Evolutionary conservation across 1,284 basidiomycete species (phyloP).

Genomic region (Ceratobasidium sp.): DNA sequence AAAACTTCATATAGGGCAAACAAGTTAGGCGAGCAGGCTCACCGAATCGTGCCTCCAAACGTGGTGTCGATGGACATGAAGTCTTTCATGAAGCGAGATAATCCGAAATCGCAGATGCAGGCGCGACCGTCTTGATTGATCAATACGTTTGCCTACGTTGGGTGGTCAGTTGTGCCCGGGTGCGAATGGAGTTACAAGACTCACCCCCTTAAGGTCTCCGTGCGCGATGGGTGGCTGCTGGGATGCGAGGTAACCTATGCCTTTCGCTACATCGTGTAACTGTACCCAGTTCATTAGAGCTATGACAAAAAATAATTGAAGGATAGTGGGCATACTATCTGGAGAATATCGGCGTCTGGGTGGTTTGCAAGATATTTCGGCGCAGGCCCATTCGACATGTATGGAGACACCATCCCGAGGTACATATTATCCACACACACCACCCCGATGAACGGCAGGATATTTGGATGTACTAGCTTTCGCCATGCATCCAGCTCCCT

Average conservation of each 20-base stretch:
- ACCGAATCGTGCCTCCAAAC: conserved; percentile 25
- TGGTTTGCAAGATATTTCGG: not conserved
- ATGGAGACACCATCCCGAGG: conserved; percentile 13
- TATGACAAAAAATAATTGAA: too few species aligned
- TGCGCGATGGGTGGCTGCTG: conserved; percentile 27
- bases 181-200: not conserved
- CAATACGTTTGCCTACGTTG: conserved; percentile 13
- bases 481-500: conserved; percentile 3
- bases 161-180: not conserved
- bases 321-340: not conserved
- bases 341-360: conserved; percentile 7
- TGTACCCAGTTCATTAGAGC: too few species aligned
- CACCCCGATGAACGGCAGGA: conserved; percentile 5
- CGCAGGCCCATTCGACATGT: conserved; percentile 13
- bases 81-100: conserved; percentile 14
- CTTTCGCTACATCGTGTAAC: conserved; percentile 8
- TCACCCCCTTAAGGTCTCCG: conserved; percentile 18
- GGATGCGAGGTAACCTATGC: conserved; percentile 10
- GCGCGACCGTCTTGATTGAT: conserved; percentile 4
- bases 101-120: conserved; percentile 25
- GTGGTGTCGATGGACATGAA: conserved; percentile 3
- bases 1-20: not conserved
- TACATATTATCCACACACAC: conserved; percentile 16
- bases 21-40: not conserved
- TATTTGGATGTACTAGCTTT: conserved; percentile 13